phyloP scores from a whole-genome alignment of 768 basidiomycete species.

The Tulasnella sp. region DNA sequence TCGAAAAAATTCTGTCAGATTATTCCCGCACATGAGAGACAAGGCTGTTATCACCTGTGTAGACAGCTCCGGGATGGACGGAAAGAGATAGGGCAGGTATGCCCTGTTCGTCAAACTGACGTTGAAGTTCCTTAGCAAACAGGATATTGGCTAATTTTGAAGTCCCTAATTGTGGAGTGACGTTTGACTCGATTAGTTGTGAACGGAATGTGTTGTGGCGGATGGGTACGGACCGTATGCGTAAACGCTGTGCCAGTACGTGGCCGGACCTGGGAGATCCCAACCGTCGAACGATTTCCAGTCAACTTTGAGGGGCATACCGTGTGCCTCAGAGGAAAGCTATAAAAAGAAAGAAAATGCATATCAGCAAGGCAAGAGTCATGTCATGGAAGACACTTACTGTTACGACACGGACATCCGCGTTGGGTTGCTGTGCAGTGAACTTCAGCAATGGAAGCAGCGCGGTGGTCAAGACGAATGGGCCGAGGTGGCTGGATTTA shows the following conservation, averaged over 20 bases:
- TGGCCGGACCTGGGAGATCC: neutral
- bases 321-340: neutral
- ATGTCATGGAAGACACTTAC: slow-evolving; percentile 27
- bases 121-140: slow-evolving; percentile 42
- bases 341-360: neutral
- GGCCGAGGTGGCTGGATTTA: slow-evolving; percentile 46
- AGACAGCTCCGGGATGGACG: slow-evolving; percentile 35
- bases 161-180: slow-evolving; percentile 27
- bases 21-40: neutral
- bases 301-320: neutral
- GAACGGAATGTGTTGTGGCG: neutral
- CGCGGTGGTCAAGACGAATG: slow-evolving; percentile 43
- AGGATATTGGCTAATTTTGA: slow-evolving; percentile 45
- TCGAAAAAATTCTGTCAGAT: no score
- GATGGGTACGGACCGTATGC: neutral
- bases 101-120: slow-evolving; percentile 32
- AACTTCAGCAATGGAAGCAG: slow-evolving; percentile 42
- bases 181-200: no score
- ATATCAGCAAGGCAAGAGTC: neutral
- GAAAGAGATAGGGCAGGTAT: slow-evolving; percentile 33
- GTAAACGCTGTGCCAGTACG: neutral
- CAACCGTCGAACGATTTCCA: neutral
- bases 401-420: slow-evolving; percentile 53
- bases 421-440: slow-evolving; percentile 37
- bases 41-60: neutral